Evolutionary conservation across 2,329 filamentous ascomycete species (phyloP).

Genomic region (Fusarium phyllophilum): DNA sequence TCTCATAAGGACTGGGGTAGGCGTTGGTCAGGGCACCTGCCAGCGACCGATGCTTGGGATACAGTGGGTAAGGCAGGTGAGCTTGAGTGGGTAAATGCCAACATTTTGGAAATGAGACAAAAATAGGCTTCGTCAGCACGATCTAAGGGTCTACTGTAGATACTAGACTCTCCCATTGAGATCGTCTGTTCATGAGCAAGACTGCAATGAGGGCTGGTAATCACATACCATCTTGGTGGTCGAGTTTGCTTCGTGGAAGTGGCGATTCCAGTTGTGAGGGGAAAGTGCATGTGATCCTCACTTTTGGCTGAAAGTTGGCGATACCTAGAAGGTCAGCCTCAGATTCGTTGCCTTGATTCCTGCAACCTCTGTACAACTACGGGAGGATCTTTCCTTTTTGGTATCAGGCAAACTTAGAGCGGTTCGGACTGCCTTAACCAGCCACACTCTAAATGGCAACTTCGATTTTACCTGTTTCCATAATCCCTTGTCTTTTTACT

Average conservation of each 20-base stretch:
- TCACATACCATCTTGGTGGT: background rate
- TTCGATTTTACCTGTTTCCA: background rate
- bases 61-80: constrained; percentile 24
- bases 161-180: background rate
- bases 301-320: background rate
- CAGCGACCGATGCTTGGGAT: constrained; percentile 25
- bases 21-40: constrained; percentile 28
- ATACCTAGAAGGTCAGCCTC: background rate
- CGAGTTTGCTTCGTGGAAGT: background rate
- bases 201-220: constrained; percentile 8
- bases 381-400: background rate
- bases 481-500: background rate
- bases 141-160: background rate
- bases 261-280: background rate
- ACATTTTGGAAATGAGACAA: background rate
- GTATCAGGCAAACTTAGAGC: background rate
- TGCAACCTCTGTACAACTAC: background rate
- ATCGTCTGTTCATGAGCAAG: background rate
- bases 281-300: background rate
- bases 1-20: constrained; percentile 19
- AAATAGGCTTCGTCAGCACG: background rate
- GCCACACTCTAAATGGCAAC: background rate
- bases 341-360: background rate
- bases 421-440: background rate
- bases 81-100: constrained; percentile 5